These are phyloP conservation scores for Arthrinium phaeospermum DNA, from an alignment of 2,329 filamentous ascomycete genomes.

Conservation along the genomic window DNA sequence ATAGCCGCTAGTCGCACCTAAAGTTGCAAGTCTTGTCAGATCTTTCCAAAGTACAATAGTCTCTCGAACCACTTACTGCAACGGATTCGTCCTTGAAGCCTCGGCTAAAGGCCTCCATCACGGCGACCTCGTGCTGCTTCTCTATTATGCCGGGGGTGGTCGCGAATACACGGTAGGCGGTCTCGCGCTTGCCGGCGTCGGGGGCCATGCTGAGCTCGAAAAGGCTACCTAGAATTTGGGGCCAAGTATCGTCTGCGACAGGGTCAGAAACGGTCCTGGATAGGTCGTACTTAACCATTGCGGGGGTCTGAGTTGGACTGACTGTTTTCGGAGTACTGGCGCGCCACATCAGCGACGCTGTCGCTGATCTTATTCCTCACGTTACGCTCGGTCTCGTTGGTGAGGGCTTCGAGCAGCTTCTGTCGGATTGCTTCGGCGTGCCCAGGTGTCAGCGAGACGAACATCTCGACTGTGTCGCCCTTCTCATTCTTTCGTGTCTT, in stretches of 20 bases:
- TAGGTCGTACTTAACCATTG: background rate
- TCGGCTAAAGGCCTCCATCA: slow-evolving; percentile 84
- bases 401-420: slow-evolving; percentile 81
- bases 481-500: slow-evolving; percentile 81
- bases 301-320: slow-evolving; percentile 41
- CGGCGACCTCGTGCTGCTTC: slow-evolving; percentile 91
- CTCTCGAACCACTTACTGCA: slow-evolving; percentile 58
- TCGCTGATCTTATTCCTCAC: slow-evolving; percentile 97
- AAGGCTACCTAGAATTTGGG: slow-evolving; percentile 82
- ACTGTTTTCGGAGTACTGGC: slow-evolving; percentile 94
- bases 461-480: slow-evolving; percentile 80
- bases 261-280: slow-evolving; percentile 27
- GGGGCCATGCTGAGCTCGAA: slow-evolving; percentile 90
- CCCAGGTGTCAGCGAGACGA: slow-evolving; percentile 76
- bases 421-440: slow-evolving; percentile 80
- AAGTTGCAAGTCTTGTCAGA: slow-evolving; percentile 25
- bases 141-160: slow-evolving; percentile 96
- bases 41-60: background rate
- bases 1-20: slow-evolving; percentile 91
- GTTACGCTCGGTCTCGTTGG: slow-evolving; percentile 71
- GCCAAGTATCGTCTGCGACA: slow-evolving; percentile 77
- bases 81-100: slow-evolving; percentile 91
- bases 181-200: slow-evolving; percentile 85
- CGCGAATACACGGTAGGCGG: slow-evolving; percentile 92
- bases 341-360: slow-evolving; percentile 92